phyloP scores from a whole-genome alignment of 176 grass and related monocot genomes.

The Raddia distichophylla region DNA sequence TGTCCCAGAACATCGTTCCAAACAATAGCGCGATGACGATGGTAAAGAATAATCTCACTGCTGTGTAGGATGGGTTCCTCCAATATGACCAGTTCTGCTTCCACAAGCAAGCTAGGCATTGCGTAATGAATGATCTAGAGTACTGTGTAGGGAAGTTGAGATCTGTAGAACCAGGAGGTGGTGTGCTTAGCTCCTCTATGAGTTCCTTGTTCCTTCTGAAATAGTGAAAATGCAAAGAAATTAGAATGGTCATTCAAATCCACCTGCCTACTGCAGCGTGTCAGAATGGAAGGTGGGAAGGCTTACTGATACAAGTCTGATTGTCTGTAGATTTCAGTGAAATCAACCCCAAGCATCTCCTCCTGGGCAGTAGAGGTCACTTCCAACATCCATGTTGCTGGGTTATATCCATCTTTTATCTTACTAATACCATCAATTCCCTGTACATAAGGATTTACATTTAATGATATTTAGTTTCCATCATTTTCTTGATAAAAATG shows the following conservation, averaged over 20 bases:
- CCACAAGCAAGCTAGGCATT: slow-evolving; percentile 83
- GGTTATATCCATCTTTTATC: slow-evolving; percentile 83
- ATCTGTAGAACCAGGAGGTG: slow-evolving; percentile 61
- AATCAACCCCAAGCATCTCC: slow-evolving; percentile 63
- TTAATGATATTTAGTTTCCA: neutral
- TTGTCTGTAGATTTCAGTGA: slow-evolving; percentile 62
- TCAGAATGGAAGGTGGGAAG: slow-evolving; percentile 15
- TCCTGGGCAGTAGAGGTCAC: slow-evolving; percentile 69
- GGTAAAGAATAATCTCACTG: slow-evolving; percentile 72
- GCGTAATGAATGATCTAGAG: slow-evolving; percentile 63
- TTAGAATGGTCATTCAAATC: slow-evolving; percentile 34
- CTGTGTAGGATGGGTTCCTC: slow-evolving; percentile 85
- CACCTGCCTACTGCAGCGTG: slow-evolving; percentile 2
- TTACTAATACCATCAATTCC: slow-evolving; percentile 63
- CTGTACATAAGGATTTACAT: slow-evolving; percentile 44
- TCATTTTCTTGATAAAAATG: too few species aligned
- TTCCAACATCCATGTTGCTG: slow-evolving; percentile 95
- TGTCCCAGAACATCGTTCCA: slow-evolving; percentile 83
- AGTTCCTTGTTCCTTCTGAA: slow-evolving; percentile 82
- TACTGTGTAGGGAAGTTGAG: slow-evolving; percentile 69
- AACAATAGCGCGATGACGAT: slow-evolving; percentile 61
- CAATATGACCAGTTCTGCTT: slow-evolving; percentile 80
- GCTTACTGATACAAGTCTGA: slow-evolving; percentile 76
- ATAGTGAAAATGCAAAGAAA: slow-evolving; percentile 16
- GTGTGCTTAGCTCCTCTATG: slow-evolving; percentile 67